Evolutionary conservation across 352 stramenopile genomes (phyloP).

Genomic region (Phytophthora meadii): DNA sequence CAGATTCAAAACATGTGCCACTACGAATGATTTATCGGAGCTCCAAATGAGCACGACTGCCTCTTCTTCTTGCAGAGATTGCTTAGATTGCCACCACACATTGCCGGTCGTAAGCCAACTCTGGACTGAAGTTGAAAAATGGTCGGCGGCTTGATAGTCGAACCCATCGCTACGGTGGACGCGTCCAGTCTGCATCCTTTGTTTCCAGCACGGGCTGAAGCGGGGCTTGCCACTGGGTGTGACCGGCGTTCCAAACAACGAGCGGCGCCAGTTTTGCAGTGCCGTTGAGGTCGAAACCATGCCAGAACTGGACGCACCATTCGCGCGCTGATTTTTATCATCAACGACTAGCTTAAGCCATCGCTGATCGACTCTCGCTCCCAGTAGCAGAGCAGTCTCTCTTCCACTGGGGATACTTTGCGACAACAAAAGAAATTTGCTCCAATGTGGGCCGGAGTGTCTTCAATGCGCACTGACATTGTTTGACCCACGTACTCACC

Average conservation of each 20-base stretch:
- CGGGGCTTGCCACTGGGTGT: conserved; percentile 1
- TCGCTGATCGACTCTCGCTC: conserved; percentile 3
- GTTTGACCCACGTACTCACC: neutral
- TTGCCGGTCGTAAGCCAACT: conserved; percentile 9
- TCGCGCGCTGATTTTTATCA: conserved; percentile 11
- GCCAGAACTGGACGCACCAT: neutral
- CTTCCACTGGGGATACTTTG: neutral
- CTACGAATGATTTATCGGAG: neutral
- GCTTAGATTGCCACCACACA: conserved; percentile 9
- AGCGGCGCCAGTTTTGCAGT: neutral
- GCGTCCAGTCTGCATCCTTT: conserved; percentile 3
- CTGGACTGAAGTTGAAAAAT: conserved; percentile 30
- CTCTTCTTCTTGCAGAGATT: conserved; percentile 15
- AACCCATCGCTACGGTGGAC: neutral
- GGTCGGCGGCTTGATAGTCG: conserved; percentile 1
- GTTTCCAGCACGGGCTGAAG: conserved; percentile 3
- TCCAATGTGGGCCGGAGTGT: too few relatives aligned
- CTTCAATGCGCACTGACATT: too few relatives aligned
- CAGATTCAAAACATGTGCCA: conserved; percentile 1
- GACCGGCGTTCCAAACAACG: conserved; percentile 1
- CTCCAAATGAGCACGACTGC: neutral
- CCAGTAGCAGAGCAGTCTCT: neutral
- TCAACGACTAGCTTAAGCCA: neutral
- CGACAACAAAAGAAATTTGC: too few relatives aligned
- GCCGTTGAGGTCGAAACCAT: conserved; percentile 3